Evolutionary conservation across 2,329 filamentous ascomycete species (phyloP).

Genomic region (Monosporascus sp.): DNA sequence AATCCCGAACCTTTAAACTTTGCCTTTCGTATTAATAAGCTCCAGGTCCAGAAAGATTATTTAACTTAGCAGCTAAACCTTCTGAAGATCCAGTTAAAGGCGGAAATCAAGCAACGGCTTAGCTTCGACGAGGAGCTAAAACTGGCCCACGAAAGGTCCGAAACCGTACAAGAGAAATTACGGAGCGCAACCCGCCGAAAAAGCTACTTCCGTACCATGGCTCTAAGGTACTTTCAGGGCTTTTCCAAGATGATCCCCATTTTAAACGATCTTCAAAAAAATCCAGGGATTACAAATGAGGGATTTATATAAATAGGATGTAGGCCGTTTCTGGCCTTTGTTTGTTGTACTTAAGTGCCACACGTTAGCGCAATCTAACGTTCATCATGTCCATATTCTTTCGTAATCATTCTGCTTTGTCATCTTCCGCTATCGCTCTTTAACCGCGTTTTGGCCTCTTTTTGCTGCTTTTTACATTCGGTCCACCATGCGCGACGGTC

Average conservation of each 20-base stretch:
- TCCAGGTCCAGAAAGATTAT: conserved; percentile 6
- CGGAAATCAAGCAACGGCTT: conserved; percentile 3
- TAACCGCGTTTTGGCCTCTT: no score
- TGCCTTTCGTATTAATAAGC: conserved; percentile 1
- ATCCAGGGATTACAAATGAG: conserved; percentile 1
- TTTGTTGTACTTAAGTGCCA: no score
- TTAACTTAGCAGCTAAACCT: conserved; percentile 2
- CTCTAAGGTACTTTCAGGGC: not conserved
- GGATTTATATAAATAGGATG: not conserved
- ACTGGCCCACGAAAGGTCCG: not conserved
- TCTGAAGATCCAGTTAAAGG: conserved; percentile 3
- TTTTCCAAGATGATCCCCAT: not conserved
- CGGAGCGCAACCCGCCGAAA: not conserved
- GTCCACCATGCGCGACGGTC: no score
- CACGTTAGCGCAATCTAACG: no score
- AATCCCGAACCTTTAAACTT: conserved; percentile 3
- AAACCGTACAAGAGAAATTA: conserved; percentile 2
- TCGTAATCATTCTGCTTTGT: no score
- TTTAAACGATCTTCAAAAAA: not conserved
- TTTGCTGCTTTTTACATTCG: no score
- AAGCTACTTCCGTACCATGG: conserved; percentile 4
- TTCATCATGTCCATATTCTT: no score
- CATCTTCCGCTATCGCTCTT: no score
- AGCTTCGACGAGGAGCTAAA: conserved; percentile 1
- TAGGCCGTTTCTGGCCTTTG: no score